Conservation (phyloP, 2,329 filamentous ascomycete genomes). For the Aspergillus fumigatus region DNA sequence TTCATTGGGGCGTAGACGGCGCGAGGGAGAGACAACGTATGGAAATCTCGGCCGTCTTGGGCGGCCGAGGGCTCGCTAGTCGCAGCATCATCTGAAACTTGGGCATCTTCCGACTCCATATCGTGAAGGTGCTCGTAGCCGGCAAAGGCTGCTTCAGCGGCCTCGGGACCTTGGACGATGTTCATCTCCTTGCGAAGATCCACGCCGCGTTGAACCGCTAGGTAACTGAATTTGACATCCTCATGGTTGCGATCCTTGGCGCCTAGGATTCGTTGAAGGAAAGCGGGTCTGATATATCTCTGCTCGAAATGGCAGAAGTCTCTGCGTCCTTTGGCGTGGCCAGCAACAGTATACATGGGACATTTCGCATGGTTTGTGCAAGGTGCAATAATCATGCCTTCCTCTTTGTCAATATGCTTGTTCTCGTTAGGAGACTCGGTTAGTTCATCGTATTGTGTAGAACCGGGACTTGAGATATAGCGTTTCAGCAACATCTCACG, state of each 20-base stretch:
- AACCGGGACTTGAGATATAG: slow-evolving; percentile 61
- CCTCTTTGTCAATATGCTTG: slow-evolving; percentile 44
- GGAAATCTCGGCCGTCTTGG: slow-evolving; percentile 22
- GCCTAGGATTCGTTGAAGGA: slow-evolving; percentile 71
- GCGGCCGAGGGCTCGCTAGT: slow-evolving; percentile 1
- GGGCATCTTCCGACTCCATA: slow-evolving; percentile 13
- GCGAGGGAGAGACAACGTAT: slow-evolving; percentile 70
- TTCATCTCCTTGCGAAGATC: slow-evolving; percentile 46
- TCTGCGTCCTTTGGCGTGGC: slow-evolving; percentile 68
- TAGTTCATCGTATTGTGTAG: slow-evolving; percentile 39
- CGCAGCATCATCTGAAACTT: slow-evolving; percentile 7
- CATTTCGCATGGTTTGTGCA: slow-evolving; percentile 88
- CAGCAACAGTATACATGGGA: slow-evolving; percentile 77
- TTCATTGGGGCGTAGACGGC: slow-evolving; percentile 78
- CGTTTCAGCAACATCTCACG: slow-evolving; percentile 72
- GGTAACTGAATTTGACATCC: slow-evolving; percentile 84
- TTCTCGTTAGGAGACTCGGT: slow-evolving; percentile 26
- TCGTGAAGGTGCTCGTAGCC: slow-evolving; percentile 59
- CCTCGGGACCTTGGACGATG: slow-evolving; percentile 50
- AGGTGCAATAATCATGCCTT: slow-evolving; percentile 58
- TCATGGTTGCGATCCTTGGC: slow-evolving; percentile 72
- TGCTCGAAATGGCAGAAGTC: slow-evolving; percentile 91
- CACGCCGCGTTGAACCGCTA: slow-evolving; percentile 76
- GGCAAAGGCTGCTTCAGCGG: slow-evolving; percentile 63
- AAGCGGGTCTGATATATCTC: slow-evolving; percentile 77